These are phyloP conservation scores for Trichoderma endophyticum DNA, from an alignment of 2,329 filamentous ascomycete genomes.

Conservation along the genomic window DNA sequence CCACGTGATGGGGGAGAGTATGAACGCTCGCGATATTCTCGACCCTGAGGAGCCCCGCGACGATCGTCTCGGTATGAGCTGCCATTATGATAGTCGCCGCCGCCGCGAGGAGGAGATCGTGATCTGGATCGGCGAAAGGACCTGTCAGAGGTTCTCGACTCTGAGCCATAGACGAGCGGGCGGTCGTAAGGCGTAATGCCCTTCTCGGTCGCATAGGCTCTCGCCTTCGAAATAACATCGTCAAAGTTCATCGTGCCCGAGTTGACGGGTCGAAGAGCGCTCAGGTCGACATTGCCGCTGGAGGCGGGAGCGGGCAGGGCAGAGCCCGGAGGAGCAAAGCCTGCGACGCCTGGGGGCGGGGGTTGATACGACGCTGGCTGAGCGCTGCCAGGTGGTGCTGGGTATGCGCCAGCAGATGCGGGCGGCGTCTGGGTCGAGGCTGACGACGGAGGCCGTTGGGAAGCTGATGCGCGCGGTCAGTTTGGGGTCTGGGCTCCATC, in stretches of 20 bases:
- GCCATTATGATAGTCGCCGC: constrained; percentile 62
- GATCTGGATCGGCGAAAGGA: constrained; percentile 66
- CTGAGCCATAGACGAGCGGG: constrained; percentile 44
- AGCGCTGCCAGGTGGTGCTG: constrained; percentile 37
- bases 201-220: constrained; percentile 76
- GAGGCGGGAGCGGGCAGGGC: constrained; percentile 64
- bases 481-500: background rate
- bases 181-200: constrained; percentile 64
- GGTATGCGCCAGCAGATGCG: constrained; percentile 37
- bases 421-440: constrained; percentile 44
- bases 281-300: constrained; percentile 76
- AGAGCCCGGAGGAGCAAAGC: constrained; percentile 35
- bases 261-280: constrained; percentile 72
- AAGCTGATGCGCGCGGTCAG: constrained; percentile 31
- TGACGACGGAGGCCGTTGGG: constrained; percentile 42
- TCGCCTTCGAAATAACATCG: constrained; percentile 81
- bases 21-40: constrained; percentile 62
- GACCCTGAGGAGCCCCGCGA: constrained; percentile 55
- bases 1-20: constrained; percentile 63
- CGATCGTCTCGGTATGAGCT: constrained; percentile 81
- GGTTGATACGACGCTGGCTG: constrained; percentile 37
- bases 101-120: constrained; percentile 63
- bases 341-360: constrained; percentile 35
- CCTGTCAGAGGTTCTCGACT: constrained; percentile 39
- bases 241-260: constrained; percentile 80